A percentile compares a stretch with the other conserved stretches of the same genome.
Conservation (phyloP, 805 yeast genomes). For the Hyphopichia homilentoma region DNA sequence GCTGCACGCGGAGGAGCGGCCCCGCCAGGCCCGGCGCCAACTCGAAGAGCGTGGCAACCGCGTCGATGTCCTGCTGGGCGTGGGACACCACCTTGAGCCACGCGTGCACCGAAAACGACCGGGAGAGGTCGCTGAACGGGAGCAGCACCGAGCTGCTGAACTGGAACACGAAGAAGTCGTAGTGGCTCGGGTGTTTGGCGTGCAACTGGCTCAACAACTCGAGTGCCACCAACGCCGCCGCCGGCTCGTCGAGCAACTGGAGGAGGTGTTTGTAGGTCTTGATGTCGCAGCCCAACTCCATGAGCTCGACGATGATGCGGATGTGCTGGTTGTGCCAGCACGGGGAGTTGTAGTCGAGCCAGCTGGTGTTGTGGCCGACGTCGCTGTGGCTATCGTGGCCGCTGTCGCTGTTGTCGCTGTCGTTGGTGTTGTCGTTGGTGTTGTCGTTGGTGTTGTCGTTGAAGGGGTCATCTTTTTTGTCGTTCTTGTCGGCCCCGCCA, state of each 20-base stretch:
- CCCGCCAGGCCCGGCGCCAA: slow-evolving; percentile 22
- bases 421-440: no score
- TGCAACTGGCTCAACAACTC: slow-evolving; percentile 20
- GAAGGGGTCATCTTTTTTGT: no score
- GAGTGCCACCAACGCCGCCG: slow-evolving; percentile 13
- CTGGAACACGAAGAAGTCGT: slow-evolving; percentile 25
- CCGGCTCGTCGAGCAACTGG: slow-evolving; percentile 12
- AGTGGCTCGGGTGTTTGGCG: slow-evolving; percentile 21
- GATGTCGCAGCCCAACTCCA: slow-evolving; percentile 34
- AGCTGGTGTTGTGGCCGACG: no score
- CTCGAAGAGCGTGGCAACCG: slow-evolving; percentile 17
- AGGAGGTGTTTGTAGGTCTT: slow-evolving; percentile 14
- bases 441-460: no score
- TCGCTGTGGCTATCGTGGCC: no score
- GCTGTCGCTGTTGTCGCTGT: no score
- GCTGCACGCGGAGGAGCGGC: slow-evolving; percentile 22
- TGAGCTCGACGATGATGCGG: slow-evolving; percentile 20
- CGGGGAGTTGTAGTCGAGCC: slow-evolving; percentile 7
- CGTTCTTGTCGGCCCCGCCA: neutral
- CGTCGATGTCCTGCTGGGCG: neutral
- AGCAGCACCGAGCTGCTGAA: slow-evolving; percentile 14
- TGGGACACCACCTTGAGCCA: slow-evolving; percentile 34
- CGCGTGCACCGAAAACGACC: slow-evolving; percentile 31
- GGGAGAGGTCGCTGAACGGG: slow-evolving; percentile 16
- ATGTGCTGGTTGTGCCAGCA: slow-evolving; percentile 14